Evolutionary conservation across 108 stramenopile species (phyloP), one percentile per base, ranked within the genome.

Genomic region (Skeletonema menzelii): DNA sequence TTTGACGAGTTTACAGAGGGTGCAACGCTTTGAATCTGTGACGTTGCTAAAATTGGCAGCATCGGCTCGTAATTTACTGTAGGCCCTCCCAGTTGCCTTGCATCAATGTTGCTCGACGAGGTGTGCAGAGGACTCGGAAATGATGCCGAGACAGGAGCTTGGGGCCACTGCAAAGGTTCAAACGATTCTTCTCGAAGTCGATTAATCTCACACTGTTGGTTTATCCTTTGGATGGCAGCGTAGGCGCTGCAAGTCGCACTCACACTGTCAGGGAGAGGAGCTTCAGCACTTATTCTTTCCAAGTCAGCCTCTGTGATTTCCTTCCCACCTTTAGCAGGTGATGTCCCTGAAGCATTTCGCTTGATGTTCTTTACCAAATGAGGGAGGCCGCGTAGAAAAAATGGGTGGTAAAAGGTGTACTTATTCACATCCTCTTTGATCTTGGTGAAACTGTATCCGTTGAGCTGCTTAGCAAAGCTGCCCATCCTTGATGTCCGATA

Each of bases 381-480:
- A 53, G 49, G 49, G 20, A 53, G 49, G 20, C 49, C 49, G 22
- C 49, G 22, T 53, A 53, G 22, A 22, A 53, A 53, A 8, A 53
- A 53, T 53, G 49, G 49, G 4, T 53, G 49, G 20, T 53, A 53
- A 24, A 24, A 53, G 8, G 49, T 53, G 49, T 53, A 53, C 20
- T 53, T 20, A 10, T 24, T 53, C 49, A 53, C 49, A 22, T n/a
- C 49, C 22, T 10, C 7, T n/a, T 53, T 53, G 49, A 53, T 53
- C 49, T 53, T 53, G 20, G 8, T 22, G 73, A 85, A 85, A 20
- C 67, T 56, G 63, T 85, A 85, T 10, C 80, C 69, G 65, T 85
- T 83, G 26, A 85, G 79, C 77, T 85, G 84, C 19, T 82, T 78
- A 56, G 79, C 67, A 17, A 85, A 85, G 5, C 63, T 67, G 5